Evolutionary conservation across 768 basidiomycete species (phyloP).

Genomic region (Sporobolomyces phaffii): DNA sequence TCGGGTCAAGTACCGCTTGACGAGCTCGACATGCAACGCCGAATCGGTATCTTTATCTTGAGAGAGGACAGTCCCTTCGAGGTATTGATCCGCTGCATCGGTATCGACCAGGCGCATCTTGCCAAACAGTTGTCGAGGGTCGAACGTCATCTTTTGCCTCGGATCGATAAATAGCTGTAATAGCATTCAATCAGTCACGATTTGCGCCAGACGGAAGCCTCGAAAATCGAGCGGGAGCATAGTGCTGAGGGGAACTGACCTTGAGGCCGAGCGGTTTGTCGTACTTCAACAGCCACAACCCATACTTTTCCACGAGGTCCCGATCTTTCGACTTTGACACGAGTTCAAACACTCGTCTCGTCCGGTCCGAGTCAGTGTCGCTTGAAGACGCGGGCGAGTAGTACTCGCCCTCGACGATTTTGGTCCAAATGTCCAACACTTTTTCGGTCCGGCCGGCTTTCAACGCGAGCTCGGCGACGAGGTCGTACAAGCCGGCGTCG

Average conservation of each 20-base stretch:
- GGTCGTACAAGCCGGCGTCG: constrained; percentile 9
- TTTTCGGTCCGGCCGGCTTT: constrained; percentile 8
- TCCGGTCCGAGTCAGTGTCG: constrained; percentile 5
- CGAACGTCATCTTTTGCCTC: constrained; percentile 33
- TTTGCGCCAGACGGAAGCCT: background rate
- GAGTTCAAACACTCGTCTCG: constrained; percentile 26
- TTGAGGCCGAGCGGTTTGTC: constrained; percentile 26
- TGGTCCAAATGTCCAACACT: constrained; percentile 30
- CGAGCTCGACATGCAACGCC: constrained; percentile 32
- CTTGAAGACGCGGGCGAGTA: no score
- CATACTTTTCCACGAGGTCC: constrained; percentile 25
- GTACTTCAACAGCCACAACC: constrained; percentile 34
- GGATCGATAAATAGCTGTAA: constrained; percentile 36
- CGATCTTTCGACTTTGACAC: constrained; percentile 27
- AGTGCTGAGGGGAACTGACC: background rate
- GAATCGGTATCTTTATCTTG: constrained; percentile 27
- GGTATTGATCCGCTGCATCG: constrained; percentile 32
- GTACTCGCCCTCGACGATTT: constrained; percentile 33
- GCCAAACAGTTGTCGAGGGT: constrained; percentile 32
- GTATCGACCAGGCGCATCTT: constrained; percentile 25
- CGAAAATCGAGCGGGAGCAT: background rate
- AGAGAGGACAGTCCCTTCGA: constrained; percentile 29
- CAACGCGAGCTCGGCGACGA: constrained; percentile 18
- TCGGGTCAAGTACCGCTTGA: constrained; percentile 32
- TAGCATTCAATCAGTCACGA: background rate